phyloP scores from a whole-genome alignment of 2,329 filamentous ascomycete species.

The Colletotrichum tofieldiae region DNA sequence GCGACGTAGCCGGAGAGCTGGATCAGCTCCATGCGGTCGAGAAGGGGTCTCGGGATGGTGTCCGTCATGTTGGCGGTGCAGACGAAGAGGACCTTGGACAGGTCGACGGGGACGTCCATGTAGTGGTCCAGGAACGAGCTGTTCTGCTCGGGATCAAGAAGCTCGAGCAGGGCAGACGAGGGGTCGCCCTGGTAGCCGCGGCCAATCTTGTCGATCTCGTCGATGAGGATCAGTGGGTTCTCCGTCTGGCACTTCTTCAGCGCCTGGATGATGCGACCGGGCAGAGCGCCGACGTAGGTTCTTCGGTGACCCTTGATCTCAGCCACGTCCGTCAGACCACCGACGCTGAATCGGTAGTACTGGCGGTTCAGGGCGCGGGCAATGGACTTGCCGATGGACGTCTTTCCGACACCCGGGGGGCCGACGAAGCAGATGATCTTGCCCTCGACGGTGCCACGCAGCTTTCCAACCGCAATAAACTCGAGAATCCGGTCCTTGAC shows the following conservation, averaged over 20 bases:
- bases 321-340: constrained; percentile 95
- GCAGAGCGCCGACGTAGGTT: constrained; percentile 96
- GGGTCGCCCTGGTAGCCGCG: constrained; percentile 97
- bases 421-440: constrained; percentile 99
- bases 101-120: constrained; percentile 96
- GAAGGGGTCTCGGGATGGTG: constrained; percentile 92
- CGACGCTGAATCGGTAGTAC: constrained; percentile 98
- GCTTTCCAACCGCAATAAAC: constrained; percentile 98
- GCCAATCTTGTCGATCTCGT: constrained; percentile 98
- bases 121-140: constrained; percentile 98
- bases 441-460: constrained; percentile 96
- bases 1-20: constrained; percentile 96
- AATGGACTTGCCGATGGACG: constrained; percentile 98
- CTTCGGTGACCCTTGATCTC: constrained; percentile 98
- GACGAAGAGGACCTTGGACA: constrained; percentile 98
- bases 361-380: constrained; percentile 94
- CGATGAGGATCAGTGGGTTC: constrained; percentile 95
- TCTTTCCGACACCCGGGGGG: constrained; percentile 97
- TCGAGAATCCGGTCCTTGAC: constrained; percentile 99
- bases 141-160: constrained; percentile 98
- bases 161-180: constrained; percentile 91
- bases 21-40: constrained; percentile 99
- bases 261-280: constrained; percentile 97
- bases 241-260: constrained; percentile 99
- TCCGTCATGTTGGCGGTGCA: constrained; percentile 99